phyloP scores from a whole-genome alignment of 2,329 filamentous ascomycete genomes.

The Alternaria sp. region DNA sequence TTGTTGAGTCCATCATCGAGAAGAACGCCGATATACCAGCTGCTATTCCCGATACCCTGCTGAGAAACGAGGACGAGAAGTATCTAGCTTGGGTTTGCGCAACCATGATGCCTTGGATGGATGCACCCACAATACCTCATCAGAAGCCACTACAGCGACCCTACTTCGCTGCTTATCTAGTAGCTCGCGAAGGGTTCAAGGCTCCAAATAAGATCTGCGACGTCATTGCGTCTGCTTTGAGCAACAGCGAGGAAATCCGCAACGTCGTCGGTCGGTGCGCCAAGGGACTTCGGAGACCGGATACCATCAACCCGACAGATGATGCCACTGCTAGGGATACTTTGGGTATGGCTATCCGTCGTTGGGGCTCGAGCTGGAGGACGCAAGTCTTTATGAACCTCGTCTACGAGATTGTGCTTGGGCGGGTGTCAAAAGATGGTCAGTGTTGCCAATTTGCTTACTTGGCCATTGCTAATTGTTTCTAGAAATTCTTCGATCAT shows the following conservation, averaged over 20 bases:
- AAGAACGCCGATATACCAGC: constrained; percentile 42
- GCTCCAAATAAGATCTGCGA: constrained; percentile 76
- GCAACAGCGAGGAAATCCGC: constrained; percentile 69
- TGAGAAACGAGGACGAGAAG: constrained; percentile 68
- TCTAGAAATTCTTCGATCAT: constrained; percentile 57
- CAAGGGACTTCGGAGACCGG: constrained; percentile 55
- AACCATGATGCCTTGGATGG: constrained; percentile 76
- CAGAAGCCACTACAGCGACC: constrained; percentile 51
- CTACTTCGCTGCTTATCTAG: constrained; percentile 61
- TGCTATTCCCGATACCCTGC: constrained; percentile 54
- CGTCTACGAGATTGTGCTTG: constrained; percentile 64
- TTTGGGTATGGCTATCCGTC: constrained; percentile 75
- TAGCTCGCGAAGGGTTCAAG: constrained; percentile 79
- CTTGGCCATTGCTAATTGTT: constrained; percentile 17
- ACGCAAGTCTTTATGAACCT: constrained; percentile 73
- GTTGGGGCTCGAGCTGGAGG: constrained; percentile 76
- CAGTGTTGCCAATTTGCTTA: constrained; percentile 24
- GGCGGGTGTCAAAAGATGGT: constrained; percentile 52
- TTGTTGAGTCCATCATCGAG: constrained; percentile 52
- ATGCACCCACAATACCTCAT: constrained; percentile 55
- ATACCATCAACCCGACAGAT: constrained; percentile 53
- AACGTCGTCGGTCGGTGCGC: constrained; percentile 61
- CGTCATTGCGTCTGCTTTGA: constrained; percentile 68
- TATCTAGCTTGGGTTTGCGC: constrained; percentile 80
- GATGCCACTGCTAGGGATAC: constrained; percentile 61